Percentiles rank a stretch among this genome's conserved stretches.
Conservation (phyloP, 1,284 basidiomycete species). For the Ceratobasidium sp. region DNA sequence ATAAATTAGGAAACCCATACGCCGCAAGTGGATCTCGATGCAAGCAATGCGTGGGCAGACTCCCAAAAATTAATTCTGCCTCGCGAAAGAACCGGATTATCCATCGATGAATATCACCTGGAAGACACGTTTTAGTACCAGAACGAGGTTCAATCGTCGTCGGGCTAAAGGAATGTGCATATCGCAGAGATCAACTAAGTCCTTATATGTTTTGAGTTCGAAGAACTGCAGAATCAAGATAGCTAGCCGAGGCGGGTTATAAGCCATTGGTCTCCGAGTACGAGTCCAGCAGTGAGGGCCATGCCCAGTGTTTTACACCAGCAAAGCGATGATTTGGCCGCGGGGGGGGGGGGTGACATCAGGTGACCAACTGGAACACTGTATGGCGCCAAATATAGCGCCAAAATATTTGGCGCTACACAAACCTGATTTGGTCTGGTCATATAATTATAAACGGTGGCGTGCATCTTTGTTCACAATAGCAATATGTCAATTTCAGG, state of each 20-base stretch:
- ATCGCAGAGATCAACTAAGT: background rate
- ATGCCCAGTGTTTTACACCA: too few species aligned
- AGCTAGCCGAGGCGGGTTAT: too few species aligned
- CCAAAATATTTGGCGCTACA: too few species aligned
- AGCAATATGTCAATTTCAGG: too few species aligned
- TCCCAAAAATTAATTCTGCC: background rate
- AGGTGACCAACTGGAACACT: background rate
- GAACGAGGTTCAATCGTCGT: background rate
- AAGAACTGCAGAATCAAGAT: too few species aligned
- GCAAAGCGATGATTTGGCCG: background rate
- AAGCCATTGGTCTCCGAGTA: too few species aligned
- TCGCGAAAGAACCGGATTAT: background rate
- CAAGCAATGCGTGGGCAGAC: background rate
- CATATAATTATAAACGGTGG: too few species aligned
- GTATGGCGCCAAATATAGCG: too few species aligned
- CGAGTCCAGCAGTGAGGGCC: too few species aligned
- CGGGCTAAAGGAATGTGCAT: background rate
- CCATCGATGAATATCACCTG: background rate
- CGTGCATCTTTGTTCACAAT: too few species aligned
- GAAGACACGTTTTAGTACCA: background rate
- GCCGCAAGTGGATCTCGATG: background rate
- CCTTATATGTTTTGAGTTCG: too few species aligned
- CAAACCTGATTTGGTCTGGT: too few species aligned
- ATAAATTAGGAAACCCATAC: background rate
- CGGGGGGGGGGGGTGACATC: background rate